Base-by-base conservation (phyloP, 1,139 yeast species). In the Scheffersomyces illinoinensis region DNA sequence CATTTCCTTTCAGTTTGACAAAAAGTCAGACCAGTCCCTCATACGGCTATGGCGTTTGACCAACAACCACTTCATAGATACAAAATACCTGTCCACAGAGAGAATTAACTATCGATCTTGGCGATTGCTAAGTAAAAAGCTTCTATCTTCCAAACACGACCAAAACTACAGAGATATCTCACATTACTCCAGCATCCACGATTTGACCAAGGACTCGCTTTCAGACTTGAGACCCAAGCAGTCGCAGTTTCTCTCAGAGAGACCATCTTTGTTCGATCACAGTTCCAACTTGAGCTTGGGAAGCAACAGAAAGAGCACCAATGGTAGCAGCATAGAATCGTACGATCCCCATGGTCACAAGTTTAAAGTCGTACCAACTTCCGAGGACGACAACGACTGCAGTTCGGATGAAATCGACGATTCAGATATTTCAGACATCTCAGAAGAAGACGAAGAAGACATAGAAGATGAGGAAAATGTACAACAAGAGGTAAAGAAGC, bases 341-440 rank as follows among this genome's bases (percentile, higher is more conserved):
- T 59, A 57, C 55, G 56, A 59, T 52, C 53, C 58, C 19, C 59
- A 56, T 33, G 43, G 43, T 12, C 43, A 33, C 43, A 33, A 33
- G 10, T 14, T 33, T 10, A 33, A 33, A 14, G 17, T 33, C 5
- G 43, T 33, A 12, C 43, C 43, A 14, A 33, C 51, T 14, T 48
- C 51, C 51, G 62, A 60, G 26, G 63, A 60, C 47, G 61, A 59
- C 20, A 61, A 63, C 18, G 55, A 51, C 7, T 52, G 52, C 18
- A 52, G 33, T 17, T 19, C 33, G 18, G 53, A 58, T n/a, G 58
- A 55, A 21, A 54, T 50, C 5, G 43, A 55, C 7, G 56, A 53
- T 47, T 58, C 58, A n/a, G 62, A 60, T 26, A 75, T 75, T 57
- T 74, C 78, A 21, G 76, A 75, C 55, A 74, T 75, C 5, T 73